Conservation (phyloP, 2,329 filamentous ascomycete species). For the Paramyrothecium roridum region DNA sequence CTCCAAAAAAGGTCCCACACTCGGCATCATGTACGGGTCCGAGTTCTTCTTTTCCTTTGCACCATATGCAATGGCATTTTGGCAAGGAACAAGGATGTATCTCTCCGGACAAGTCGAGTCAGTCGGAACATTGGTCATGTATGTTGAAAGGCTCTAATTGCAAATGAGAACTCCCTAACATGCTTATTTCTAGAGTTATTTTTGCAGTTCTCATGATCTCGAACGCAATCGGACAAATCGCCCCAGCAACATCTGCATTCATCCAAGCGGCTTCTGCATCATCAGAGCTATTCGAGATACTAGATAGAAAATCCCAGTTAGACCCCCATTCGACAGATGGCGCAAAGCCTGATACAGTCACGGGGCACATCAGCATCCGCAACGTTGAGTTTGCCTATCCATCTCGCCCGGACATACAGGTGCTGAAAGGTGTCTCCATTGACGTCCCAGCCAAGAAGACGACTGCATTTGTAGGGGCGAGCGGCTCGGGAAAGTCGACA, state of each 20-base stretch:
- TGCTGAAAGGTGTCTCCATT: not conserved
- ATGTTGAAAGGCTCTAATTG: not conserved
- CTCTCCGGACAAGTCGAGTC: constrained; percentile 1
- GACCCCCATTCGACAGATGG: not conserved
- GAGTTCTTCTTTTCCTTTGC: constrained; percentile 3
- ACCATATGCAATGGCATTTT: constrained; percentile 4
- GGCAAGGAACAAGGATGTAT: constrained; percentile 4
- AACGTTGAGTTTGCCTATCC: constrained; percentile 1
- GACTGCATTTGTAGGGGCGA: not conserved
- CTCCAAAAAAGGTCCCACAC: constrained; percentile 3
- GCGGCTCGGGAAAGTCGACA: not conserved
- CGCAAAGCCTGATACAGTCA: not conserved
- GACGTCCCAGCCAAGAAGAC: constrained; percentile 1
- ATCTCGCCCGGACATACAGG: not conserved
- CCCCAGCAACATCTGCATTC: not conserved
- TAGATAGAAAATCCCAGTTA: not conserved
- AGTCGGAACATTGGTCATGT: constrained; percentile 3
- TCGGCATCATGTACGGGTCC: constrained; percentile 3
- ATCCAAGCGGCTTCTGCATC: too few species aligned
- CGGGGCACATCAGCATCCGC: constrained; percentile 1
- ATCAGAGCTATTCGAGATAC: too few species aligned
- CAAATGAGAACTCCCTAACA: not conserved
- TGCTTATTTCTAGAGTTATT: not conserved
- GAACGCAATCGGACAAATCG: not conserved
- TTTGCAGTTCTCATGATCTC: not conserved